A percentile compares a stretch with the other conserved stretches of the same genome.
Conservation (phyloP, 2,329 filamentous ascomycete species). For the Chrysoporthe austroafricana region DNA sequence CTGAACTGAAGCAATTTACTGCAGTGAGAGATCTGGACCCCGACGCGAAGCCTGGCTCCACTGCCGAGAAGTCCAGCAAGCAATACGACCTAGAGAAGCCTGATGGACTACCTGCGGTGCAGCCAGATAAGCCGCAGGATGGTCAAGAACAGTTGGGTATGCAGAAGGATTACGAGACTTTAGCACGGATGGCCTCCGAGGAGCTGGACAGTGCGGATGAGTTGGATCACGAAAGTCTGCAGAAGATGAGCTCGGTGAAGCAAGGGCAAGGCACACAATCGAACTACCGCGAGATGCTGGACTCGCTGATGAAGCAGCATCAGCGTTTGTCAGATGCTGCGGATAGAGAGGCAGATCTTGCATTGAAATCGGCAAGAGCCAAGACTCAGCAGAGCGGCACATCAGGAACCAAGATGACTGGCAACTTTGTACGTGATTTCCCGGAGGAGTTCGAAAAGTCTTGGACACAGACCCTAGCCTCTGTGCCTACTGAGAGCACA, state of each 20-base stretch:
- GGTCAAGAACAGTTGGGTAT: slow-evolving; percentile 39
- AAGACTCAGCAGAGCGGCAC: slow-evolving; percentile 10
- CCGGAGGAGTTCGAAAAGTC: slow-evolving; percentile 53
- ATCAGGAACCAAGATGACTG: slow-evolving; percentile 42
- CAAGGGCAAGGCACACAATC: slow-evolving; percentile 18
- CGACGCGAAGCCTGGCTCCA: slow-evolving; percentile 29
- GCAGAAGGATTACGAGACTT: slow-evolving; percentile 32
- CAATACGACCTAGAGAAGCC: neutral
- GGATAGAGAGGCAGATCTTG: slow-evolving; percentile 35
- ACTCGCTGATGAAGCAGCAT: slow-evolving; percentile 37
- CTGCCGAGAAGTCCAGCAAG: neutral
- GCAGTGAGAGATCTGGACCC: slow-evolving; percentile 33
- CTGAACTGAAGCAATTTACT: slow-evolving; percentile 32
- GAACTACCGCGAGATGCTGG: slow-evolving; percentile 27
- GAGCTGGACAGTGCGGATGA: slow-evolving; percentile 33
- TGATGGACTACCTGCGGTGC: neutral
- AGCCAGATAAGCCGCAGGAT: too few relatives aligned
- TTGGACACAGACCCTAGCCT: slow-evolving; percentile 40
- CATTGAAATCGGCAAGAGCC: slow-evolving; percentile 32
- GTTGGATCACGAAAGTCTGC: slow-evolving; percentile 35
- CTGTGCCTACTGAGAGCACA: slow-evolving; percentile 11
- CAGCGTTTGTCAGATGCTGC: slow-evolving; percentile 37
- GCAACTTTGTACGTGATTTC: slow-evolving; percentile 55
- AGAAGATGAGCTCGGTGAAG: slow-evolving; percentile 26
- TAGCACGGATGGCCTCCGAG: neutral